Percentiles rank a stretch among this genome's conserved stretches.
These are phyloP conservation scores for Leucosporidium scottii DNA, from an alignment of 768 basidiomycete species.

Conservation along the genomic window DNA sequence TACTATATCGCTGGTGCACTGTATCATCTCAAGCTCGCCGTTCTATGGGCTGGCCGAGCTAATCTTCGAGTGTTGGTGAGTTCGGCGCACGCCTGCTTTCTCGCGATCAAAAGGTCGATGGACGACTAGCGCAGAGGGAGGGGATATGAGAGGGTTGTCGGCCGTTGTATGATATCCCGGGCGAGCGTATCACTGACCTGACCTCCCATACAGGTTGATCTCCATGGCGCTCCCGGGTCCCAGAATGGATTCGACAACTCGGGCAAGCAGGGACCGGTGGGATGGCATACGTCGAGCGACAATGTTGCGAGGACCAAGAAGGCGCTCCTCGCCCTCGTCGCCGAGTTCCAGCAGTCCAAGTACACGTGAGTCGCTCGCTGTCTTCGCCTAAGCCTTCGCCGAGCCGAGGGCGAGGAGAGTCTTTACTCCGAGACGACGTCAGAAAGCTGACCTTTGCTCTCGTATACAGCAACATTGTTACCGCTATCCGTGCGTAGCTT, in stretches of 20 bases:
- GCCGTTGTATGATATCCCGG: no score
- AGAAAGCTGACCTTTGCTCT: no score
- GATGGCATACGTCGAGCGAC: constrained; percentile 13
- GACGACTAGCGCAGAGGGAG: no score
- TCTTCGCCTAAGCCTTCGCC: no score
- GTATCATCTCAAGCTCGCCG: constrained; percentile 20
- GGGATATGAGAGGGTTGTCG: no score
- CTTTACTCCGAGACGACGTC: no score
- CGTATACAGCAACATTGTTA: constrained; percentile 3
- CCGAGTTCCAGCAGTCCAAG: constrained; percentile 19
- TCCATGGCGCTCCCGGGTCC: constrained; percentile 24
- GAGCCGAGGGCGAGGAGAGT: no score
- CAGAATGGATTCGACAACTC: constrained; percentile 28
- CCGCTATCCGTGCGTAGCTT: constrained; percentile 8
- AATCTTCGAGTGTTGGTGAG: constrained; percentile 20
- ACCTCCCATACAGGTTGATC: constrained; percentile 24
- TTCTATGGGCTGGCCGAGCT: constrained; percentile 21
- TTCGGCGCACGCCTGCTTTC: background rate
- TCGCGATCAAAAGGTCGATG: no score
- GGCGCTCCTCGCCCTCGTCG: constrained; percentile 8
- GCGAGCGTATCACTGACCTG: no score
- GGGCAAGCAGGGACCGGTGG: constrained; percentile 3
- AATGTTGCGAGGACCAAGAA: constrained; percentile 18
- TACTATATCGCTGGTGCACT: constrained; percentile 62
- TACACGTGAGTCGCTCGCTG: background rate